Conservation (phyloP, 2,329 filamentous ascomycete species). For the Aureobasidium sp. region DNA sequence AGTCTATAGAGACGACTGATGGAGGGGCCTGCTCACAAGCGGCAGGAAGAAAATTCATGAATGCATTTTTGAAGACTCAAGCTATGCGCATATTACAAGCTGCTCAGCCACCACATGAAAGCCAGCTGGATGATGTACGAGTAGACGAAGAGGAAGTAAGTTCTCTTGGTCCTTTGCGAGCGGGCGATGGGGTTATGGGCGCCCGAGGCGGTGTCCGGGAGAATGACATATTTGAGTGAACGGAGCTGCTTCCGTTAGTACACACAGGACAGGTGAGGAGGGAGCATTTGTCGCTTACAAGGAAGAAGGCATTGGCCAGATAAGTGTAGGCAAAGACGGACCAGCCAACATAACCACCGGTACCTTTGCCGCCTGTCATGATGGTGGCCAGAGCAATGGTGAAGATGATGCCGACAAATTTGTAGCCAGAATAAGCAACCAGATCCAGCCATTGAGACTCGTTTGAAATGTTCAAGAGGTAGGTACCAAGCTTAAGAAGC, state of each 20-base stretch:
- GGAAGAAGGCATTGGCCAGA: conserved; percentile 86
- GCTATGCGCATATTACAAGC: conserved; percentile 29
- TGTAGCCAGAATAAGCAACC: conserved; percentile 95
- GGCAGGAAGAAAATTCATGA: neutral
- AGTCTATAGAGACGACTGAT: neutral
- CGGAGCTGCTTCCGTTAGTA: conserved; percentile 57
- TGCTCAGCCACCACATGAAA: conserved; percentile 80
- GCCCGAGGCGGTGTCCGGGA: conserved; percentile 63
- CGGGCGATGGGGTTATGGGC: conserved; percentile 65
- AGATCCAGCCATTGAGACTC: conserved; percentile 89
- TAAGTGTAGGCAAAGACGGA: conserved; percentile 85
- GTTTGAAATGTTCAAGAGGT: conserved; percentile 87
- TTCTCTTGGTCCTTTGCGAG: conserved; percentile 77
- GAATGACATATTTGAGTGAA: conserved; percentile 88
- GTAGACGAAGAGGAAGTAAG: conserved; percentile 89
- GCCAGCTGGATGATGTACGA: conserved; percentile 89
- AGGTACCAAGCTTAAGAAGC: conserved; percentile 86
- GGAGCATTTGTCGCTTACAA: conserved; percentile 53
- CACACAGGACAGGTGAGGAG: neutral
- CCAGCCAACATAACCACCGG: conserved; percentile 85
- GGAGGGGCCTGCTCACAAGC: neutral
- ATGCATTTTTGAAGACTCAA: neutral
- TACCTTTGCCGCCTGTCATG: conserved; percentile 69
- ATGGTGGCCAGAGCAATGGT: conserved; percentile 76
- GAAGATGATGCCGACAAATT: conserved; percentile 93